Percentiles rank a stretch among this genome's conserved stretches.
Evolutionary conservation across 305 asterid genomes (phyloP).

Genomic region (Stenogyne calaminthoides): DNA sequence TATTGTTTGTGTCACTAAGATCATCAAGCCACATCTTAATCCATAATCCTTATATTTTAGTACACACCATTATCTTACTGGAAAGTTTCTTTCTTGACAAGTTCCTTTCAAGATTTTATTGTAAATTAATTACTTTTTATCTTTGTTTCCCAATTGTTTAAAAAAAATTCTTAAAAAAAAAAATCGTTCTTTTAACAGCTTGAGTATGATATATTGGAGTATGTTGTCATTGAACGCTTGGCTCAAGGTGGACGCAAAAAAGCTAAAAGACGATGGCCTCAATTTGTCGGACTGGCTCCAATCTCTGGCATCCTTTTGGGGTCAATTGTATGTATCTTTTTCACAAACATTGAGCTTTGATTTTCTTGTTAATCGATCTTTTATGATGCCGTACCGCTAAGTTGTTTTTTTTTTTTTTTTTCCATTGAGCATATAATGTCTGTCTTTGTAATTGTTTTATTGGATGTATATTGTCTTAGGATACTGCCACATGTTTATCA

Average conservation of each 20-base stretch:
- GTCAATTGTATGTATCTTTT: constrained; percentile 86
- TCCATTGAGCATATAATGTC: constrained; percentile 32
- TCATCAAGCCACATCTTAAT: too few relatives aligned
- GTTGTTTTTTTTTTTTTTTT: constrained; percentile 28
- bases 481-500: constrained; percentile 21
- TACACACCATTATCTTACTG: too few relatives aligned
- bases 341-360: constrained; percentile 30
- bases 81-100: too few relatives aligned
- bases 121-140: constrained; percentile 1
- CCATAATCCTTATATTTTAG: too few relatives aligned
- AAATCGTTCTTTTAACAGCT: constrained; percentile 58
- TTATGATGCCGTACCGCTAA: constrained; percentile 22
- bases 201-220: constrained; percentile 97
- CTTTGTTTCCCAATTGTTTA: constrained; percentile 5
- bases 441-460: constrained; percentile 22
- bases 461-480: constrained; percentile 24
- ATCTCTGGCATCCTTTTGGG: constrained; percentile 99
- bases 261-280: constrained; percentile 98
- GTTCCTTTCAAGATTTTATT: neutral
- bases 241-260: constrained; percentile 98
- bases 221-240: constrained; percentile 95
- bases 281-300: constrained; percentile 99
- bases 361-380: constrained; percentile 25
- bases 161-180: too few relatives aligned
- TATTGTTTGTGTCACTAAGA: too few relatives aligned